Conservation (phyloP, 192 early-diverging fungal genomes). For the Coemansia sp. region DNA sequence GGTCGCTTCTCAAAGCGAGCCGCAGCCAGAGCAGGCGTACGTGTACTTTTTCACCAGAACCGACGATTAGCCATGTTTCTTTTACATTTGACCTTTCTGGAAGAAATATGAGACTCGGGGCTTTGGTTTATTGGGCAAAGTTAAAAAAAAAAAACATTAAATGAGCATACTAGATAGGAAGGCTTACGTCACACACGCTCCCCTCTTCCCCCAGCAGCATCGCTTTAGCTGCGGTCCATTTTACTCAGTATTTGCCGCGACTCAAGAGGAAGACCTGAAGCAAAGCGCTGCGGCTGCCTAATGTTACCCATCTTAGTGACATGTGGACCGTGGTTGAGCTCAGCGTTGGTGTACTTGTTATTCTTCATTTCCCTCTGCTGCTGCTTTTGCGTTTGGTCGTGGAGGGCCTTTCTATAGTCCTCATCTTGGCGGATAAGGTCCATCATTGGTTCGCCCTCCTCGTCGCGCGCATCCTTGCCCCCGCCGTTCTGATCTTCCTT, state of each 20-base stretch:
- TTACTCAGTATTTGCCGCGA: constrained; percentile 35
- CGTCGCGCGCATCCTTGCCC: constrained; percentile 20
- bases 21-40: constrained; percentile 68
- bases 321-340: constrained; percentile 19
- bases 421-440: constrained; percentile 36
- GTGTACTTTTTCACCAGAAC: constrained; percentile 65
- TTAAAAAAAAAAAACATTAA: not conserved
- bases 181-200: not conserved
- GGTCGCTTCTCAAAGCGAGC: constrained; percentile 71
- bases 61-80: constrained; percentile 5
- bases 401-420: constrained; percentile 23
- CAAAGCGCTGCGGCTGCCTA: constrained; percentile 38
- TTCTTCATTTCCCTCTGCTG: constrained; percentile 18
- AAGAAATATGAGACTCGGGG: no score
- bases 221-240: constrained; percentile 9
- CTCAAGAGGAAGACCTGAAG: constrained; percentile 16
- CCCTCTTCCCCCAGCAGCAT: not conserved
- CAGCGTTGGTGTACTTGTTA: constrained; percentile 21
- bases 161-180: not conserved
- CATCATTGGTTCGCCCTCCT: constrained; percentile 20
- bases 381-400: constrained; percentile 22
- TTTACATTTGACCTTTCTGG: not conserved
- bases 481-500: not conserved
- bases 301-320: constrained; percentile 21
- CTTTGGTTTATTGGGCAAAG: no score